Percentiles rank a stretch among this genome's conserved stretches.
Evolutionary conservation across 2,329 filamentous ascomycete genomes (phyloP).

Genomic region (Tetracladium maxilliforme): DNA sequence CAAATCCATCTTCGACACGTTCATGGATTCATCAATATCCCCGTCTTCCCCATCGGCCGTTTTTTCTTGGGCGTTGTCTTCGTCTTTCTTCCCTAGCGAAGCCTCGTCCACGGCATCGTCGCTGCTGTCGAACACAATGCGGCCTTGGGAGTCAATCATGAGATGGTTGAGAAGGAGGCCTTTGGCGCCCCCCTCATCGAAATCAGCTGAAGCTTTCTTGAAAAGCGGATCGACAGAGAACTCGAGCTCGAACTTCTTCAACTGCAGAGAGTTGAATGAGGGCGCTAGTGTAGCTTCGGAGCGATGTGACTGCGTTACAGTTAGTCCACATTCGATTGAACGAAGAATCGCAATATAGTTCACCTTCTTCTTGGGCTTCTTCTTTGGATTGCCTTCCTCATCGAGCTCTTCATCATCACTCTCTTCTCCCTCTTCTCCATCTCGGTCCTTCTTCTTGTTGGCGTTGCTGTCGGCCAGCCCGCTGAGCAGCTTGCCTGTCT

Average conservation of each 20-base stretch:
- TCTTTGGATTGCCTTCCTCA: conserved; percentile 31
- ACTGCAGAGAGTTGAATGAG: conserved; percentile 73
- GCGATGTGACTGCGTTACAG: conserved; percentile 37
- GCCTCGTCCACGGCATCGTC: conserved; percentile 56
- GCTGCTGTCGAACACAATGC: conserved; percentile 97
- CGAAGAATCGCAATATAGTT: conserved; percentile 10
- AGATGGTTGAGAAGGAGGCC: conserved; percentile 88
- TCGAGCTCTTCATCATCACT: conserved; percentile 48
- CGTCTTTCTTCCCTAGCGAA: conserved; percentile 21
- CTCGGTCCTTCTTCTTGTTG: conserved; percentile 58
- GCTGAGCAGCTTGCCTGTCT: conserved; percentile 88
- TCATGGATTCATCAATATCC: conserved; percentile 23
- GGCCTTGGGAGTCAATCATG: conserved; percentile 81
- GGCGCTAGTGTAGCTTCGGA: conserved; percentile 88
- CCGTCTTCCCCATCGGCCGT: conserved; percentile 48
- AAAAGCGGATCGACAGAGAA: conserved; percentile 97
- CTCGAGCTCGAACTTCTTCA: conserved; percentile 96
- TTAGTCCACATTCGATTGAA: conserved; percentile 8
- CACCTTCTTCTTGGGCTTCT: conserved; percentile 67
- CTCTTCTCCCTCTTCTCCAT: conserved; percentile 47
- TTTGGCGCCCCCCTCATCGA: conserved; percentile 95
- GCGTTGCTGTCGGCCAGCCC: conserved; percentile 75
- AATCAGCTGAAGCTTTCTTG: conserved; percentile 96
- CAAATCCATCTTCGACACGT: conserved; percentile 16
- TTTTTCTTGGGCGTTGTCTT: conserved; percentile 11